Percentiles rank a stretch among this genome's conserved stretches.
phyloP scores from a whole-genome alignment of 345 rosid species.

The Luvunga scandens region DNA sequence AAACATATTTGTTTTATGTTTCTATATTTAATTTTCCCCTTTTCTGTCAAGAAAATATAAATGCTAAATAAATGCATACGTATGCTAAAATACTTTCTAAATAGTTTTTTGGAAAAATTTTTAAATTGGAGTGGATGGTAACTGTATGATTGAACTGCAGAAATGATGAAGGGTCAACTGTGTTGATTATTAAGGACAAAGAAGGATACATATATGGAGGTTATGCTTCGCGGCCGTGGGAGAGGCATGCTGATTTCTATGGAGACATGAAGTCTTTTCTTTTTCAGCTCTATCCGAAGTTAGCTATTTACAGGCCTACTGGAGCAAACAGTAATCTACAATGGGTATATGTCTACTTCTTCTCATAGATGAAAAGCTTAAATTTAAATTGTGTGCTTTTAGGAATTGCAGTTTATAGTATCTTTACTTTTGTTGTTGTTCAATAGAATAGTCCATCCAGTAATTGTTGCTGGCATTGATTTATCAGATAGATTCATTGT shows the following conservation, averaged over 20 bases:
- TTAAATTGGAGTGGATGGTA: constrained; percentile 19
- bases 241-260: constrained; percentile 76
- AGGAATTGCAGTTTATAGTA: not conserved
- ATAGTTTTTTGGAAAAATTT: not conserved
- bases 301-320: constrained; percentile 72
- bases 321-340: constrained; percentile 82
- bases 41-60: not conserved
- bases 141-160: constrained; percentile 53
- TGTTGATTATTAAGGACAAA: constrained; percentile 72
- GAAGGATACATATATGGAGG: constrained; percentile 85
- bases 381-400: not conserved
- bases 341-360: constrained; percentile 58
- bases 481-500: not conserved
- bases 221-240: constrained; percentile 93
- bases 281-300: constrained; percentile 74
- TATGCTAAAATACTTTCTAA: too few species aligned
- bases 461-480: not conserved
- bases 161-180: constrained; percentile 54
- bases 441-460: not conserved
- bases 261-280: constrained; percentile 92
- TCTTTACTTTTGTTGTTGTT: not conserved
- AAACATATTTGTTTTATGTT: not conserved
- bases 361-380: not conserved
- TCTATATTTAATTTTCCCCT: not conserved
- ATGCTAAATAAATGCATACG: not conserved